Base-by-base conservation (phyloP, 805 yeast species). In the Kazachstania bromeliacearum region DNA sequence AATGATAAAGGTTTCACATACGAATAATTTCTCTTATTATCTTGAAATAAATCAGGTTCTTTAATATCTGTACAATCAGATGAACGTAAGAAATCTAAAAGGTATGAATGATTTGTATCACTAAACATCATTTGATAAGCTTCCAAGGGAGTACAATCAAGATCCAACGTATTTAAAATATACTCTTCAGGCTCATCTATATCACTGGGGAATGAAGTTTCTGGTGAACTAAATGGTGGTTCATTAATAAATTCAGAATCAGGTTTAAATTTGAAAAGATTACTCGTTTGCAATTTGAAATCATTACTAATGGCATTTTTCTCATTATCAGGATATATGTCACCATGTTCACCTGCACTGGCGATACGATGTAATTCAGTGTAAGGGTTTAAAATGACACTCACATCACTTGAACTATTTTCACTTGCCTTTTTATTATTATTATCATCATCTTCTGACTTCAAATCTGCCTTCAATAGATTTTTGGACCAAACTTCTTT, bases 1-100 rank as follows among this genome's bases (percentile, higher is more conserved):
- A 74, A 85, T 34, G 76, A 76, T 38, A 92, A 66, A 0, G 81
- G 84, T 57, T 84, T 84, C 36, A 72, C 70, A 57, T 88, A 92
- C 5, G 70, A 66, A 54, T 73, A 88, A 4, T 61, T 57, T 39
- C 92, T 59, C 27, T 58, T 56, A 4, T 66, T 70, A 7, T 66
- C 66, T 16, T 60, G 64, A 31, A 59, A 67, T 3, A 40, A 39
- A 1, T 62, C 41, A 40, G 69, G 55, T 33, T 57, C 44, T 3
- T 61, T 43, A 16, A 66, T 57, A 14, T 64, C 62, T 1, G 56
- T 44, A 2, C 67, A 59, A 34, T 57, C 60, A 35, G 60, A 63
- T 2, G 62, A 56, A 37, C 43, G 61, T 51, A 59, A 57, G 38
- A 70, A 73, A n/a, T 63, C 62, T 19, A 54, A 39, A 35, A 66